Evolutionary conservation across 768 basidiomycete species (phyloP), one percentile per base, ranked within the genome.

Genomic region (Lentinula detonsa): DNA sequence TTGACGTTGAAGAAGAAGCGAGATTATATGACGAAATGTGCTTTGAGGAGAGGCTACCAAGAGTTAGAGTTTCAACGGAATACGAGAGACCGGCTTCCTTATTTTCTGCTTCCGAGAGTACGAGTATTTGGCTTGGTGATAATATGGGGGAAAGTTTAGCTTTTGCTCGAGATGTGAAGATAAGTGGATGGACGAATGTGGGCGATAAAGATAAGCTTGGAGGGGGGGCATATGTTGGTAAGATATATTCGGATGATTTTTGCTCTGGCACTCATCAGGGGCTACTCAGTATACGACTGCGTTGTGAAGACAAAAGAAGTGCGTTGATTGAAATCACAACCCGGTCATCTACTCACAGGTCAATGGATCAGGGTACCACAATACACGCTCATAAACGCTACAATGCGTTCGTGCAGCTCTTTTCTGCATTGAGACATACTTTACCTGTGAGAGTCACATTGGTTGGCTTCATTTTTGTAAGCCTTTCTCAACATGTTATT

Each of bases 151-250:
- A 78, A 59, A 81, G 80, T 52, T 68, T 70, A 0, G 76, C 81
- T 1, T 90, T 91, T 65, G 83, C 89, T 3, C 79, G 83, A 55
- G 82, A 85, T 67, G 87, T 90, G 3, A 75, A 76, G 53, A 85
- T 90, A 18, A 75, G 75, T 9, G 89, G 88, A 0, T 90, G 88
- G 88, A 86, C 84, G 16, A 84, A 78, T 63, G 88, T 91, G 6
- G 88, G 88, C 0, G 88, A 89, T 65, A 78, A 77, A 43, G 75
- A 76, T 0, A 81, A 82, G n/a, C 52, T 54, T 18, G 78, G 79
- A 13, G 58, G 62, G 13, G 79, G 81, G 0, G 87, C 85, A 0
- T 90, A 90, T 67, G 75, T 88, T 56, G 86, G 86, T 87, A 59
- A 58, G 81, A 71, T 23, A n/a, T n/a, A 11, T 33, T 49, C n/a